Percentiles rank a stretch among this genome's conserved stretches.
Evolutionary conservation across 805 yeast species (phyloP).

Genomic region (Scheffersomyces amazonensis): DNA sequence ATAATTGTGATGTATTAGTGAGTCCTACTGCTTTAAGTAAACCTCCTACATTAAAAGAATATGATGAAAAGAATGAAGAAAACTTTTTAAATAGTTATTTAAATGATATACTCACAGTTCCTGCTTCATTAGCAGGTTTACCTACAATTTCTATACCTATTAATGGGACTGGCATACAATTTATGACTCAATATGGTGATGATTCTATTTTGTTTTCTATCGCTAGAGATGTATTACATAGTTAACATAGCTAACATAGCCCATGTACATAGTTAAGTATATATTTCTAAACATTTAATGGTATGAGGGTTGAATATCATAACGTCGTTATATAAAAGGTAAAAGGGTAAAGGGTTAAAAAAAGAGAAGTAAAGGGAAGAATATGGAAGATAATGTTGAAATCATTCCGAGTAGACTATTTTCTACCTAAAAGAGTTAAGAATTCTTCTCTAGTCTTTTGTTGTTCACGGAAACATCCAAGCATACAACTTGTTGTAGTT

Average conservation of each 20-base stretch:
- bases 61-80: constrained; percentile 25
- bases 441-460: constrained; percentile 97
- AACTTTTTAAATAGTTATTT: constrained; percentile 62
- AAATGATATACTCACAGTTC: constrained; percentile 84
- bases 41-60: constrained; percentile 55
- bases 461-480: constrained; percentile 90
- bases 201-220: constrained; percentile 59
- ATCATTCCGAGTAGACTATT: constrained; percentile 19
- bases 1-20: constrained; percentile 61
- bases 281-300: constrained; percentile 1
- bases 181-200: constrained; percentile 84
- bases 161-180: constrained; percentile 63
- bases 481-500: constrained; percentile 94
- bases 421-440: constrained; percentile 71
- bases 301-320: constrained; percentile 33
- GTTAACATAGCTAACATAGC: constrained; percentile 1
- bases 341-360: constrained; percentile 2
- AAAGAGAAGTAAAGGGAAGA: background rate
- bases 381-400: constrained; percentile 12
- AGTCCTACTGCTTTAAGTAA: constrained; percentile 65
- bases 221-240: constrained; percentile 11
- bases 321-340: constrained; percentile 15
- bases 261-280: background rate
- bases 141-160: constrained; percentile 83
- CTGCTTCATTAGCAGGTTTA: constrained; percentile 87